phyloP scores from a whole-genome alignment of 1,284 basidiomycete genomes.

The Austroboletus niveus region DNA sequence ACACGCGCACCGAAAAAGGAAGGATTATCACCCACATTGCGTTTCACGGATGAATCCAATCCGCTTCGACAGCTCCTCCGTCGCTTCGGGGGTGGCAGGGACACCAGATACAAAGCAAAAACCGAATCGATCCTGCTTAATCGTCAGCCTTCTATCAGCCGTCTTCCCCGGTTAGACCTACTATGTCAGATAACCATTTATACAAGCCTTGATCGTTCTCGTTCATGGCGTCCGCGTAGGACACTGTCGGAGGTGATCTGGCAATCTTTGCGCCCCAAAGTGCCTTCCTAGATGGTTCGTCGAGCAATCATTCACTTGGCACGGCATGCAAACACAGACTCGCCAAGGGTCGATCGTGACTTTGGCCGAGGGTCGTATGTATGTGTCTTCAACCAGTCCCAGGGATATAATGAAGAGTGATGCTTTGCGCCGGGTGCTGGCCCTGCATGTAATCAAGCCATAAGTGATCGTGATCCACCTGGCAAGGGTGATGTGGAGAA shows the following conservation, averaged over 20 bases:
- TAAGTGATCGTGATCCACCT: slow-evolving; percentile 6
- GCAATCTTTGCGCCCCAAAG: slow-evolving; percentile 83
- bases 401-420: slow-evolving; percentile 82
- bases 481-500: neutral
- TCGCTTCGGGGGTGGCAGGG: slow-evolving; percentile 79
- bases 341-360: slow-evolving; percentile 26
- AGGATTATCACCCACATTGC: slow-evolving; percentile 59
- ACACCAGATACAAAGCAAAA: slow-evolving; percentile 88
- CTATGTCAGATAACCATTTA: slow-evolving; percentile 83
- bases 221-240: slow-evolving; percentile 76
- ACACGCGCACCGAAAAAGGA: slow-evolving; percentile 2
- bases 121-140: slow-evolving; percentile 73
- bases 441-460: slow-evolving; percentile 42
- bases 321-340: slow-evolving; percentile 37
- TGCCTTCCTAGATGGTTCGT: slow-evolving; percentile 50
- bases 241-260: slow-evolving; percentile 72
- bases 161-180: slow-evolving; percentile 37
- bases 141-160: slow-evolving; percentile 4
- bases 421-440: slow-evolving; percentile 45
- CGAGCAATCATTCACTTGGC: neutral
- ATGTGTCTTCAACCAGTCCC: slow-evolving; percentile 77
- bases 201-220: slow-evolving; percentile 66
- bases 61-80: slow-evolving; percentile 73
- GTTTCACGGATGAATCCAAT: slow-evolving; percentile 93
- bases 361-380: slow-evolving; percentile 69